Evolutionary conservation across 1,284 basidiomycete genomes (phyloP).

Genomic region (Ceratobasidium sp.): DNA sequence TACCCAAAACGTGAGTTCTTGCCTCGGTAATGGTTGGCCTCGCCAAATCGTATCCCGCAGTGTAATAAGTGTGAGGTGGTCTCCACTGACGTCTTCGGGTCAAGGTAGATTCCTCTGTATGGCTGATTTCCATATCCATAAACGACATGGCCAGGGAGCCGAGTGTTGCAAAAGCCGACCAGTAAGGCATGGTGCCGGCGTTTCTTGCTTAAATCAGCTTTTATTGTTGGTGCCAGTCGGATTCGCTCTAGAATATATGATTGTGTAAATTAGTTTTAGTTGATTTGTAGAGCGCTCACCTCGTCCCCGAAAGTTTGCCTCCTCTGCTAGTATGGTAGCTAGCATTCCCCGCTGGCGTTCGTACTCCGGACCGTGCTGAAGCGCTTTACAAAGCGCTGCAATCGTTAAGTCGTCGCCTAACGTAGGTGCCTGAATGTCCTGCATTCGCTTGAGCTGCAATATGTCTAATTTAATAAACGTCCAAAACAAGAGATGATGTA

Average conservation of each 20-base stretch:
- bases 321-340: background rate
- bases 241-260: too few species aligned
- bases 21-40: background rate
- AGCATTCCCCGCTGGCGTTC: background rate
- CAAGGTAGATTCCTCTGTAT: too few species aligned
- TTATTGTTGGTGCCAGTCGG: too few species aligned
- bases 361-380: background rate
- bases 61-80: background rate
- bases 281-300: background rate
- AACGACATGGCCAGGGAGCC: too few species aligned
- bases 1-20: conserved; percentile 9
- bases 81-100: too few species aligned
- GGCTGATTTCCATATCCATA: too few species aligned
- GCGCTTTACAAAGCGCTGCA: background rate
- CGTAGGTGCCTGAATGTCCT: background rate
- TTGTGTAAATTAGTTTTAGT: too few species aligned
- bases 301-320: background rate
- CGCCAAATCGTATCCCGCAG: conserved; percentile 16
- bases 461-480: background rate
- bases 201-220: too few species aligned
- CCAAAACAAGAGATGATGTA: background rate
- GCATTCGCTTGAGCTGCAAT: background rate
- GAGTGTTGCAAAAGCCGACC: too few species aligned
- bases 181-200: too few species aligned
- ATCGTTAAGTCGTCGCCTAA: background rate